Evolutionary conservation across 306 rosid species (phyloP).

Genomic region (Castanea sativa): DNA sequence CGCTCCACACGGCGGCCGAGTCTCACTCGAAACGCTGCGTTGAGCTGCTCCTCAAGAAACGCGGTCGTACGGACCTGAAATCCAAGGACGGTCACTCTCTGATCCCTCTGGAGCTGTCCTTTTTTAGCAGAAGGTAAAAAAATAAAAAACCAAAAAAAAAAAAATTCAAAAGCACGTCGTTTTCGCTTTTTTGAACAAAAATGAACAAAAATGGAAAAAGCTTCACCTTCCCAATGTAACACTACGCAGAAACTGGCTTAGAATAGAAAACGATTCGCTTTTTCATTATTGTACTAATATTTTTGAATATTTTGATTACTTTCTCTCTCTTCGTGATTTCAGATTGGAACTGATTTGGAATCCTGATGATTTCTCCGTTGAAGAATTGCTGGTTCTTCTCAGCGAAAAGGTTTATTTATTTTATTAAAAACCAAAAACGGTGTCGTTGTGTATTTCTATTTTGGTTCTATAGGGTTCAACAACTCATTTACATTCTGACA

Average conservation of each 20-base stretch:
- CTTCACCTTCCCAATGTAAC: conserved; percentile 10
- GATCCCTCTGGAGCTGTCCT: conserved; percentile 41
- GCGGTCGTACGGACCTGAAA: conserved; percentile 42
- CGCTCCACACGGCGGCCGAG: conserved; percentile 43
- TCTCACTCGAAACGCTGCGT: conserved; percentile 37
- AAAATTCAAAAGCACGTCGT: conserved; percentile 17
- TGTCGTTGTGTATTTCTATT: too few species aligned
- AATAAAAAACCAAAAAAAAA: not conserved
- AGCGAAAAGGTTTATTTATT: conserved; percentile 28
- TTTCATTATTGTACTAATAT: not conserved
- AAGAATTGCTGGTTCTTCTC: conserved; percentile 34
- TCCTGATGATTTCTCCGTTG: conserved; percentile 31
- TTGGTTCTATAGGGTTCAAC: too few species aligned
- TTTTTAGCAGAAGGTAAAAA: conserved; percentile 36
- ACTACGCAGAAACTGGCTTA: conserved; percentile 4
- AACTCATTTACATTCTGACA: too few species aligned
- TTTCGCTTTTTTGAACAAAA: conserved; percentile 18
- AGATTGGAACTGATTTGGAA: conserved; percentile 39
- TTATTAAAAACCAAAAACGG: not conserved
- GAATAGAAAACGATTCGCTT: conserved; percentile 6
- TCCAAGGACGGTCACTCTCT: conserved; percentile 33
- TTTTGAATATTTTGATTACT: not conserved
- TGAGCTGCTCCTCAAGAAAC: conserved; percentile 34
- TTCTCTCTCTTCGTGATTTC: conserved; percentile 4
- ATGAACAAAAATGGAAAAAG: conserved; percentile 16